These are phyloP conservation scores for Leccinum variabile DNA, from an alignment of 1,284 basidiomycete species.

Conservation along the genomic window DNA sequence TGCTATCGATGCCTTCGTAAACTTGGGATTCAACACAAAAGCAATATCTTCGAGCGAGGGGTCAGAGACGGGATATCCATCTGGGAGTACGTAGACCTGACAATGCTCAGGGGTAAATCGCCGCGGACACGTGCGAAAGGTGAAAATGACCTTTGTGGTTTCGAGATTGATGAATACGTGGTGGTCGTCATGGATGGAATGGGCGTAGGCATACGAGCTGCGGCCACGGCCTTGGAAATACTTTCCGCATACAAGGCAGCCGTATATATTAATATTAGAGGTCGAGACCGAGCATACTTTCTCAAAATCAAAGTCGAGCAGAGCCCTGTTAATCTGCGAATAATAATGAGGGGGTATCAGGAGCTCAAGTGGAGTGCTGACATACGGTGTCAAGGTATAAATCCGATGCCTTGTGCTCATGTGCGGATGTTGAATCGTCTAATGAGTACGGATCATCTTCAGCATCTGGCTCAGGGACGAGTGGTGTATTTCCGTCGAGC, in stretches of 20 bases:
- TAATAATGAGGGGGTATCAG: conserved; percentile 22
- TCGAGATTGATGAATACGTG: conserved; percentile 97
- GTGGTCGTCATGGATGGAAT: conserved; percentile 97
- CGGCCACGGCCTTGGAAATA: conserved; percentile 98
- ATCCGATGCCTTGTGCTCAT: conserved; percentile 69
- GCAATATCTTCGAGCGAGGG: conserved; percentile 95
- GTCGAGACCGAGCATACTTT: conserved; percentile 96
- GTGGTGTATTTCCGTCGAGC: conserved; percentile 32
- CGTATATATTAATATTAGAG: conserved; percentile 97
- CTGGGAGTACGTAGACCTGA: conserved; percentile 96
- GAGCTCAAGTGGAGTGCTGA: conserved; percentile 22
- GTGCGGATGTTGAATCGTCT: conserved; percentile 37
- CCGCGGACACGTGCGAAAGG: conserved; percentile 18
- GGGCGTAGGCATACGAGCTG: conserved; percentile 92
- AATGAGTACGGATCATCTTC: conserved; percentile 54
- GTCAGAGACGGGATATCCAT: conserved; percentile 94
- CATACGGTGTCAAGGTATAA: conserved; percentile 94
- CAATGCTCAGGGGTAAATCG: conserved; percentile 15
- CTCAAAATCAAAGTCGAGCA: conserved; percentile 99
- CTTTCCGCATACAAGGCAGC: conserved; percentile 97
- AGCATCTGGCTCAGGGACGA: conserved; percentile 36
- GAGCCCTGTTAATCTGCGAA: conserved; percentile 78
- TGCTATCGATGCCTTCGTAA: conserved; percentile 55
- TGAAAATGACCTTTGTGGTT: conserved; percentile 72
- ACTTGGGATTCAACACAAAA: conserved; percentile 85